Evolutionary conservation across 208 protist species (phyloP).

Genomic region (Leishmania tarentolae): DNA sequence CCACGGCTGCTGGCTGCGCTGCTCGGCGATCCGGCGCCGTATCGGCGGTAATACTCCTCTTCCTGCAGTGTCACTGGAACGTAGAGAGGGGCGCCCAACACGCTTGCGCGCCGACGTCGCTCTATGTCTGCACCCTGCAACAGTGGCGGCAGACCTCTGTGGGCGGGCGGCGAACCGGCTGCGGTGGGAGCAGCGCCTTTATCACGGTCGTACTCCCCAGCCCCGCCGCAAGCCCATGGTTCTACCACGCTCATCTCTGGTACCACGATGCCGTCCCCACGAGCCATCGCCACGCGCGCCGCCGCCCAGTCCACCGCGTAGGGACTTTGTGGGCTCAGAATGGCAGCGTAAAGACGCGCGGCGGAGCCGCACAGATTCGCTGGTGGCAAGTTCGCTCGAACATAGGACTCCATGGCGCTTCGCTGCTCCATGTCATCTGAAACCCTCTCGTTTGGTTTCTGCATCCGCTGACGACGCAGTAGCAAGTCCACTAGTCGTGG

Average conservation of each 20-base stretch:
- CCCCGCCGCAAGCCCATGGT: constrained; percentile 18
- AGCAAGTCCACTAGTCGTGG: constrained; percentile 20
- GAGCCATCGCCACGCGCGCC: constrained; percentile 29
- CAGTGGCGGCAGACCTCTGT: background rate
- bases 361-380: constrained; percentile 14
- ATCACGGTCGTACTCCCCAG: background rate
- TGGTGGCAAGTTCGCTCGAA: constrained; percentile 7
- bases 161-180: background rate
- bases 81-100: background rate
- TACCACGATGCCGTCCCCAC: constrained; percentile 46
- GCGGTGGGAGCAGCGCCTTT: background rate
- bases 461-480: constrained; percentile 14
- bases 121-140: background rate
- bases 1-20: background rate
- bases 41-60: constrained; percentile 22
- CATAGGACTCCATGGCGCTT: background rate
- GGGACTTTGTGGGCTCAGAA: constrained; percentile 37
- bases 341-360: constrained; percentile 36
- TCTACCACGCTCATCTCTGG: constrained; percentile 42
- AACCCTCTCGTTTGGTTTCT: background rate
- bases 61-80: constrained; percentile 33
- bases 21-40: constrained; percentile 2
- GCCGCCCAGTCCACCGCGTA: constrained; percentile 52
- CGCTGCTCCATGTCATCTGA: background rate
- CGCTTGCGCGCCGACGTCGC: constrained; percentile 2